Evolutionary conservation across 2,329 filamentous ascomycete species (phyloP).

Genomic region (Septoria petroselini): DNA sequence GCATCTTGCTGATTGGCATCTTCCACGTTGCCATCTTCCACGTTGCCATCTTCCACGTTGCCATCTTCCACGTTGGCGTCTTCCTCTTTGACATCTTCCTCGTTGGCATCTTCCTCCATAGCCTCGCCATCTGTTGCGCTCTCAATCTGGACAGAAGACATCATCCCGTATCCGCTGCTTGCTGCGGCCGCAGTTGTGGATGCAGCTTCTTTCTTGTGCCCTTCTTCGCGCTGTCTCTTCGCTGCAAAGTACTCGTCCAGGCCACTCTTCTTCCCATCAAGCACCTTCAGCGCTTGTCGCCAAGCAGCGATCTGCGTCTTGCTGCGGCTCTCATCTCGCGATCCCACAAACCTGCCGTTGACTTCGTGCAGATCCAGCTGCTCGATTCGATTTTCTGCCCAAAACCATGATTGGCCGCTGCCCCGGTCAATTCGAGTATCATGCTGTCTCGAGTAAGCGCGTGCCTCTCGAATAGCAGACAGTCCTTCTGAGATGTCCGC

Average conservation of each 20-base stretch:
- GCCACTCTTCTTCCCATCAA: slow-evolving; percentile 31
- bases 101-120: slow-evolving; percentile 1
- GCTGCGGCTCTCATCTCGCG: slow-evolving; percentile 22
- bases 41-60: too few relatives aligned
- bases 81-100: slow-evolving; percentile 12
- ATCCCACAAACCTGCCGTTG: slow-evolving; percentile 23
- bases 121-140: slow-evolving; percentile 19
- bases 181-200: too few relatives aligned
- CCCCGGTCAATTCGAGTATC: slow-evolving; percentile 48
- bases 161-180: slow-evolving; percentile 19
- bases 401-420: slow-evolving; percentile 52
- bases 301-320: slow-evolving; percentile 27
- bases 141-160: slow-evolving; percentile 14
- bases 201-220: slow-evolving; percentile 11
- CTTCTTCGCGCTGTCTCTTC: slow-evolving; percentile 22
- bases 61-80: too few relatives aligned
- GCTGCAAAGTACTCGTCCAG: slow-evolving; percentile 31
- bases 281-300: slow-evolving; percentile 30
- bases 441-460: slow-evolving; percentile 46
- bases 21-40: too few relatives aligned
- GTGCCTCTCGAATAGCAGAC: slow-evolving; percentile 45
- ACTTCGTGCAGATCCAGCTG: slow-evolving; percentile 50
- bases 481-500: slow-evolving; percentile 44
- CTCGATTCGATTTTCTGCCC: slow-evolving; percentile 56
- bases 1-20: too few relatives aligned